Conservation (phyloP, 163 green algal species). For the Scenedesmus sp. region DNA sequence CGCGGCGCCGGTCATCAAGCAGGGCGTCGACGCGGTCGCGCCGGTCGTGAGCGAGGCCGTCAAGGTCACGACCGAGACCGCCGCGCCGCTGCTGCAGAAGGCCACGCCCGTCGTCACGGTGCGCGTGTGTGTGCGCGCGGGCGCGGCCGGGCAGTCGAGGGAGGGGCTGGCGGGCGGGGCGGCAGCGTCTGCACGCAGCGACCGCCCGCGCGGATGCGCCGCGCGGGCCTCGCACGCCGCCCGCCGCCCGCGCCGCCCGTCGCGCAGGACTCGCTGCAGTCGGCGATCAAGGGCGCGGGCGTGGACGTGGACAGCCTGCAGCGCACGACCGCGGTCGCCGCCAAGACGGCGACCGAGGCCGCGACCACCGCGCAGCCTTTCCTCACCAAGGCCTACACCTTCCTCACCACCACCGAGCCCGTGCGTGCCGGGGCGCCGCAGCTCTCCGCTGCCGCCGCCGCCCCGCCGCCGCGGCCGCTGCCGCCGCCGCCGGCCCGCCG, state of each 20-base stretch:
- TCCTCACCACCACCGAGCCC: constrained; percentile 70
- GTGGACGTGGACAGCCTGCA: constrained; percentile 50
- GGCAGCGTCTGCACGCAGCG: too few species aligned
- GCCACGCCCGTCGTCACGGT: constrained; percentile 65
- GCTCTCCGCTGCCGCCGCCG: background rate
- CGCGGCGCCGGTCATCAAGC: constrained; percentile 73
- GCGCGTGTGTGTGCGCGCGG: too few species aligned
- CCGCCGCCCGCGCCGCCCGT: background rate
- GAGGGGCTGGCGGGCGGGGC: too few species aligned
- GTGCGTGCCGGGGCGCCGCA: constrained; percentile 8
- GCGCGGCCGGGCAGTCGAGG: too few species aligned
- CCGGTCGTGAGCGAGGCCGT: constrained; percentile 69
- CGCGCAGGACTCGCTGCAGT: constrained; percentile 48
- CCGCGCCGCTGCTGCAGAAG: constrained; percentile 63
- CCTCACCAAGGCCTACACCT: constrained; percentile 50
- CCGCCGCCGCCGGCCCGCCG: too few species aligned
- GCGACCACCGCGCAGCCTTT: constrained; percentile 59
- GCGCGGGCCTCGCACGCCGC: too few species aligned
- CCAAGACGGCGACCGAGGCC: constrained; percentile 51
- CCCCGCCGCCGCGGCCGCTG: background rate
- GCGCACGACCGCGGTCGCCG: constrained; percentile 32
- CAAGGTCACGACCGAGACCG: constrained; percentile 60
- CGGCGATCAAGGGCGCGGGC: constrained; percentile 49
- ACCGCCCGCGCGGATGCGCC: too few species aligned
- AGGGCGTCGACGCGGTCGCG: constrained; percentile 60